Base-by-base conservation (phyloP, 176 grass and related monocot genomes). In the Eragrostis nindensis region DNA sequence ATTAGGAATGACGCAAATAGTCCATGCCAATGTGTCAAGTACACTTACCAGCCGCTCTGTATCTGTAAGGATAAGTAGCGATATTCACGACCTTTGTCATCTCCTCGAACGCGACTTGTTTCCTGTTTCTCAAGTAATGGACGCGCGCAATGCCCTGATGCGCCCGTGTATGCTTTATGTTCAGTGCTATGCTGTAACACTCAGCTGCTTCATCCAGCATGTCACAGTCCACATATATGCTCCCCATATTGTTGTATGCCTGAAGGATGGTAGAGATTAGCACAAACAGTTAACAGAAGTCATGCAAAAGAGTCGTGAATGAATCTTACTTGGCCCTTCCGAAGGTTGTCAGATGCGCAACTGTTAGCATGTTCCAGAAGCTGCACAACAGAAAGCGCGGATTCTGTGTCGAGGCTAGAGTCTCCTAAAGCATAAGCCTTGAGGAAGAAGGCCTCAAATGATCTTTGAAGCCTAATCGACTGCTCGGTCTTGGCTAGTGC, bases 161-260 rank as follows among this genome's bases (percentile, higher is more conserved):
- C 22, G 96, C 96, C 70, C 96, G 86, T 13, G 96, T 98, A 68
- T 98, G 96, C 79, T 98, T 98, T 70, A 98, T 90, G 56, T 73
- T 89, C 26, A 98, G 79, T 38, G 96, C 96, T 66, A 93, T 95
- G 5, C 75, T 78, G 86, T 98, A 98, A 29, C 96, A 98, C 54
- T 88, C 90, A 36, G 87, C 76, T 13, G 96, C 96, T 83, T 95
- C 84, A 54, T 95, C 96, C 57, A 95, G 85, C 88, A 95, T 86
- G 73, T 98, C 92, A 49, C 90, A 95, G 40, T 98, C 96, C 75
- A 98, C 96, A 30, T 84, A 93, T 53, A 95, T 98, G 82, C 90
- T 95, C 76, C 92, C 96, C 92, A 98, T 98, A 22, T 98, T 98
- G 88, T 98, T 95, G 46, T 95, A 89, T 52, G 96, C 96, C 96